Percentiles rank a stretch among this genome's conserved stretches.
These are phyloP conservation scores for Chytriomyces confervae DNA, from an alignment of 192 early-diverging fungal genomes.

Conservation along the genomic window DNA sequence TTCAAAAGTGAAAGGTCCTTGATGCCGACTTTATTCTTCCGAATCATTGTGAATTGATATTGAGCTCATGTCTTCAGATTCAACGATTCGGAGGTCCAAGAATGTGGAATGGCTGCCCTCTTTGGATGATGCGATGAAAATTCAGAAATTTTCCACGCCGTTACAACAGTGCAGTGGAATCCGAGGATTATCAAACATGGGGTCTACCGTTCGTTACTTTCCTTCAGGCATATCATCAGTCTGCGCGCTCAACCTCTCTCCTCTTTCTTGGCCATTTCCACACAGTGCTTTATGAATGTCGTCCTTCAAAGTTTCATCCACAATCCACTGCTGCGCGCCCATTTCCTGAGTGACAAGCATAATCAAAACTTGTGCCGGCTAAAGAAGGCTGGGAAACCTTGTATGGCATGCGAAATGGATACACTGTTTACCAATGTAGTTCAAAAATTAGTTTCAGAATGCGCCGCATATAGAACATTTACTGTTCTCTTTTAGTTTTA, in stretches of 20 bases:
- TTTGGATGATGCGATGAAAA: constrained; percentile 56
- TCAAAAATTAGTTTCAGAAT: neutral
- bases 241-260: too few relatives aligned
- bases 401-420: constrained; percentile 96
- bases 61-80: constrained; percentile 39
- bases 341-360: constrained; percentile 93
- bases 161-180: constrained; percentile 59
- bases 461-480: neutral
- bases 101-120: constrained; percentile 66
- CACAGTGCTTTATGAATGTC: constrained; percentile 88
- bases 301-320: constrained; percentile 90
- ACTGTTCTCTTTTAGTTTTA: constrained; percentile 59
- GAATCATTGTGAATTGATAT: constrained; percentile 31
- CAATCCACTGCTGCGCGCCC: constrained; percentile 86
- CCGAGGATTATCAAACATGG: constrained; percentile 91
- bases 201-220: constrained; percentile 63
- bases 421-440: constrained; percentile 74
- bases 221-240: neutral
- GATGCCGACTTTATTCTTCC: constrained; percentile 46
- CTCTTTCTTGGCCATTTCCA: too few relatives aligned
- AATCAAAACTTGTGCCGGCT: constrained; percentile 66
- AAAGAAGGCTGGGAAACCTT: constrained; percentile 52
- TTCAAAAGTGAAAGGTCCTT: constrained; percentile 54
- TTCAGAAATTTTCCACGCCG: constrained; percentile 54
- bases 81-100: constrained; percentile 51